phyloP scores from a whole-genome alignment of 2,329 filamentous ascomycete species.

The Arthrobotrys sinensis region DNA sequence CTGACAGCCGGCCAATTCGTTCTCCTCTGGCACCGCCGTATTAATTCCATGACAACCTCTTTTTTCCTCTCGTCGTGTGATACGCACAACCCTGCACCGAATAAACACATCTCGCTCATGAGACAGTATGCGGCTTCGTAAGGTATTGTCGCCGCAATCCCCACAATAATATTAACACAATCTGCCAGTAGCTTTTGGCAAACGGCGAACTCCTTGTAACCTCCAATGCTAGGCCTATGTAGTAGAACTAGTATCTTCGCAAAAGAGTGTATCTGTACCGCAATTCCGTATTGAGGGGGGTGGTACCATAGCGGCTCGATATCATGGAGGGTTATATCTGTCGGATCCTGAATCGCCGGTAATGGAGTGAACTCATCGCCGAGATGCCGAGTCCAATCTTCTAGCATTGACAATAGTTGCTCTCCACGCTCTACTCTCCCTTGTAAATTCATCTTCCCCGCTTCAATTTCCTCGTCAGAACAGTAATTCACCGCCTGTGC shows the following conservation, averaged over 20 bases:
- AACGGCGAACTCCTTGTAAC: conserved; percentile 70
- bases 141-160: conserved; percentile 70
- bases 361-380: conserved; percentile 68
- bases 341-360: conserved; percentile 65
- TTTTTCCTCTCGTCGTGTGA: conserved; percentile 67
- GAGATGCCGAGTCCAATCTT: conserved; percentile 68
- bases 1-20: conserved; percentile 68
- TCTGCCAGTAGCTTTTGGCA: conserved; percentile 70
- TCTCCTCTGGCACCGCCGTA: conserved; percentile 67
- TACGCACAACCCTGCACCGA: conserved; percentile 68
- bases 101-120: conserved; percentile 69
- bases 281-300: conserved; percentile 70
- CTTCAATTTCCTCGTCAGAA: conserved; percentile 71
- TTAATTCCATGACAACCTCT: conserved; percentile 67
- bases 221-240: conserved; percentile 71
- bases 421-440: conserved; percentile 70
- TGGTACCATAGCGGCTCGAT: conserved; percentile 73
- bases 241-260: conserved; percentile 72
- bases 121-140: conserved; percentile 68
- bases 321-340: conserved; percentile 62
- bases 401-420: conserved; percentile 70
- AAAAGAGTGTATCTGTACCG: conserved; percentile 72
- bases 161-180: conserved; percentile 71
- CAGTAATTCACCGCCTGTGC: conserved; percentile 75
- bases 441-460: conserved; percentile 68